Percentiles rank a stretch among this genome's conserved stretches.
These are phyloP conservation scores for Leccinum ochraceum DNA, from an alignment of 768 basidiomycete species.

Conservation along the genomic window DNA sequence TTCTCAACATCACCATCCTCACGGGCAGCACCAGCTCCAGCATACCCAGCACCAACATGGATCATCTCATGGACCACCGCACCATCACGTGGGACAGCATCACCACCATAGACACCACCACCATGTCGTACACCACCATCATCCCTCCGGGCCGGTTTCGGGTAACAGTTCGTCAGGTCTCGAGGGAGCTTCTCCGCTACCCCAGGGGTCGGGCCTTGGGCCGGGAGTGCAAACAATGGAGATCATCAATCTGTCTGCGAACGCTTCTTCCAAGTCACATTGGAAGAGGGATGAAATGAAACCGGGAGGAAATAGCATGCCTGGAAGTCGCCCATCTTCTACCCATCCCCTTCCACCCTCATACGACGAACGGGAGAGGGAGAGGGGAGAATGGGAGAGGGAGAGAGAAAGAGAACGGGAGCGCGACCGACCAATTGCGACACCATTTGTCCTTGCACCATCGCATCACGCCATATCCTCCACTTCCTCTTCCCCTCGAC, in stretches of 20 bases:
- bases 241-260: conserved; percentile 48
- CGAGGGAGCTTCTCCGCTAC: conserved; percentile 32
- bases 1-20: no score
- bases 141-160: conserved; percentile 25
- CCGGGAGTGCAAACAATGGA: conserved; percentile 48
- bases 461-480: conserved; percentile 38
- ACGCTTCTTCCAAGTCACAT: conserved; percentile 32
- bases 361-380: conserved; percentile 31
- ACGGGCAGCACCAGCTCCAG: conserved; percentile 24
- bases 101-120: conserved; percentile 47
- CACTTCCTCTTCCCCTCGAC: conserved; percentile 43
- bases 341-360: conserved; percentile 36
- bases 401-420: conserved; percentile 41
- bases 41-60: conserved; percentile 35
- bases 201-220: conserved; percentile 37
- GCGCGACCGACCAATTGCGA: conserved; percentile 53
- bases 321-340: conserved; percentile 41
- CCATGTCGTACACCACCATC: conserved; percentile 51
- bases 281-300: conserved; percentile 42
- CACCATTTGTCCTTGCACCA: conserved; percentile 54
- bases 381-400: conserved; percentile 25
- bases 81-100: conserved; percentile 49
- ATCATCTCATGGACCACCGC: conserved; percentile 40
- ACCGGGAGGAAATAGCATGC: conserved; percentile 28
- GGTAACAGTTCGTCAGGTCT: conserved; percentile 28